Evolutionary conservation across 2,329 filamentous ascomycete genomes (phyloP).

Genomic region (Neocucurbitaria cava): DNA sequence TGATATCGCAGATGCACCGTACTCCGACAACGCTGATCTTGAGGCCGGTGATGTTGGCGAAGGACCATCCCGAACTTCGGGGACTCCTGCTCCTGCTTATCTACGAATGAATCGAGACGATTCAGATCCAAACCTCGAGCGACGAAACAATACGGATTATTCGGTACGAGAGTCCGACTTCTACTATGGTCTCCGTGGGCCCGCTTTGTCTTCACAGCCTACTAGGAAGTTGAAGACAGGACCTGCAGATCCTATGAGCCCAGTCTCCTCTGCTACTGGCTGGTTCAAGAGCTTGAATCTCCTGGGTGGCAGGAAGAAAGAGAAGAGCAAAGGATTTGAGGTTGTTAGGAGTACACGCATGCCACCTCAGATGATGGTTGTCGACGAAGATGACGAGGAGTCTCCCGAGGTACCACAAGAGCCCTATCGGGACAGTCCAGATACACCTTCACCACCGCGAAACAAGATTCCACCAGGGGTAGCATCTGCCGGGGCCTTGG

Average conservation of each 20-base stretch:
- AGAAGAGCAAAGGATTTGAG: slow-evolving; percentile 95
- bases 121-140: slow-evolving; percentile 62
- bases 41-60: slow-evolving; percentile 44
- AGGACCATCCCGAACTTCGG: slow-evolving; percentile 41
- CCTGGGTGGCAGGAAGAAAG: slow-evolving; percentile 85
- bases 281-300: slow-evolving; percentile 76
- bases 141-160: slow-evolving; percentile 76
- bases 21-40: slow-evolving; percentile 52
- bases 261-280: slow-evolving; percentile 84
- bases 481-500: slow-evolving; percentile 21
- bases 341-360: slow-evolving; percentile 90
- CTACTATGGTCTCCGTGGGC: slow-evolving; percentile 91
- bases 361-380: slow-evolving; percentile 73
- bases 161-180: slow-evolving; percentile 95
- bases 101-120: slow-evolving; percentile 56
- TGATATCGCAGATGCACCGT: slow-evolving; percentile 56
- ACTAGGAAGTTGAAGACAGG: slow-evolving; percentile 90
- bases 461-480: slow-evolving; percentile 18
- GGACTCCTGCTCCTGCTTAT: slow-evolving; percentile 56
- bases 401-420: slow-evolving; percentile 38
- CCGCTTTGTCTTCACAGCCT: slow-evolving; percentile 80
- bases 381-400: slow-evolving; percentile 65
- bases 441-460: slow-evolving; percentile 30
- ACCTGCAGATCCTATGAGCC: slow-evolving; percentile 91
- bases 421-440: slow-evolving; percentile 64